Conservation (phyloP, 371 early-diverging fungal species). For the Mucor piriformis region DNA sequence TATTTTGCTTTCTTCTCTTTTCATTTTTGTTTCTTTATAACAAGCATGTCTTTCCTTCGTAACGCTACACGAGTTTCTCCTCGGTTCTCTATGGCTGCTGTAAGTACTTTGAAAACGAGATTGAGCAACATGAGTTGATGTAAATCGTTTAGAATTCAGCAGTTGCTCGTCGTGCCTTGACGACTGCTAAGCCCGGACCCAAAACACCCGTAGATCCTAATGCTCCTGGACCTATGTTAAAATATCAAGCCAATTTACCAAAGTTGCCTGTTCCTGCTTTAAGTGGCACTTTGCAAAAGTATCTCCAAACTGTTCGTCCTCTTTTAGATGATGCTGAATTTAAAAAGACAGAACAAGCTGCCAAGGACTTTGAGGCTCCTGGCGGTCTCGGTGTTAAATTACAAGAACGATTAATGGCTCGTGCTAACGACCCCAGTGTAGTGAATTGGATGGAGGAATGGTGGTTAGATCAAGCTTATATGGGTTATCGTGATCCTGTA, state of each 20-base stretch:
- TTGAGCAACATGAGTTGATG: too few relatives aligned
- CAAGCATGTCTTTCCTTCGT: slow-evolving; percentile 23
- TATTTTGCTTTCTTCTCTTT: slow-evolving; percentile 10
- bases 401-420: slow-evolving; percentile 79
- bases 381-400: slow-evolving; percentile 83
- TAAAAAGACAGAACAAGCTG: slow-evolving; percentile 68
- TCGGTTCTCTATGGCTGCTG: slow-evolving; percentile 22
- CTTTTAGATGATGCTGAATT: slow-evolving; percentile 75
- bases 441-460: slow-evolving; percentile 94
- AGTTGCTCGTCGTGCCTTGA: slow-evolving; percentile 17
- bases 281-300: slow-evolving; percentile 76
- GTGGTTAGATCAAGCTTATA: slow-evolving; percentile 94
- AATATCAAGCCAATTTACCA: slow-evolving; percentile 73
- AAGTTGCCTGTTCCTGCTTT: slow-evolving; percentile 91
- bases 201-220: slow-evolving; percentile 51
- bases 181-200: slow-evolving; percentile 26
- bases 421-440: slow-evolving; percentile 62
- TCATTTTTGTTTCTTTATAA: slow-evolving; percentile 4
- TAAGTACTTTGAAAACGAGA: slow-evolving; percentile 14
- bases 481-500: slow-evolving; percentile 96
- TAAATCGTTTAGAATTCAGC: slow-evolving; percentile 18
- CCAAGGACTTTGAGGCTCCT: slow-evolving; percentile 77
- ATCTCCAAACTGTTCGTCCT: slow-evolving; percentile 79
- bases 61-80: slow-evolving; percentile 17
- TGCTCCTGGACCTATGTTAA: slow-evolving; percentile 62